Base-by-base conservation (phyloP, 2,329 filamentous ascomycete genomes). In the Clathrospora elynae region DNA sequence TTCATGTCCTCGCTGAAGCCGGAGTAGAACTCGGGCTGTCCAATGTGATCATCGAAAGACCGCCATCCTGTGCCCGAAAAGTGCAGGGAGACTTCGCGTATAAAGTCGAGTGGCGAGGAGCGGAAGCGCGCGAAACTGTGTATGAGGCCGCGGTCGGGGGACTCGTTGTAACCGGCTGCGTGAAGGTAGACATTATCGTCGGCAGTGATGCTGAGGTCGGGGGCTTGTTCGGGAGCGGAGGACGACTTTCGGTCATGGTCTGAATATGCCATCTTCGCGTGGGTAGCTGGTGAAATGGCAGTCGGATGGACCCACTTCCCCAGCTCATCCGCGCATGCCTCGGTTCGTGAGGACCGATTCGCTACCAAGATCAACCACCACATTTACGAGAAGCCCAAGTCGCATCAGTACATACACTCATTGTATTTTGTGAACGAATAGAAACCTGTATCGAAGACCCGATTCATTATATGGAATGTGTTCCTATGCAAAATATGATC, bases 21-120 rank as follows among this genome's bases (percentile, higher is more conserved):
- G 0, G 85, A 74, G 70, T 96, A 99, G 75, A 92, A 97, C 52
- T 96, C 86, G 7, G 90, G 90, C 68, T 96, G 91, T 14, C 93
- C 93, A 59, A 97, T 86, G 51, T 91, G 81, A 50, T 87, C 77
- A 64, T 97, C 90, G 74, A 99, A 99, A 47, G 88, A 89, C 49
- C 93, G 88, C 93, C 93, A 99, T 67, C 91, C 92, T 35, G 88
- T 87, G 40, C 93, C 93, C 9, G 90, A 92, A 52, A 97, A 87
- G 72, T 97, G 91, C 22, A 96, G 79, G 32, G 88, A 93, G 22
- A 99, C 86, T 75, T 99, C 93, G 56, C 90, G 89, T 19, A 97
- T 82, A 68, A 97, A 97, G 53, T 90, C 79, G 52, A 86, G 74
- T 1, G 84, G 84, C 40, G 81, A 79, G 42, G 86, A 74, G 44